Percentiles rank a stretch among this genome's conserved stretches.
Evolutionary conservation across 176 grass and related monocot genomes (phyloP).

Genomic region (Poa annua): DNA sequence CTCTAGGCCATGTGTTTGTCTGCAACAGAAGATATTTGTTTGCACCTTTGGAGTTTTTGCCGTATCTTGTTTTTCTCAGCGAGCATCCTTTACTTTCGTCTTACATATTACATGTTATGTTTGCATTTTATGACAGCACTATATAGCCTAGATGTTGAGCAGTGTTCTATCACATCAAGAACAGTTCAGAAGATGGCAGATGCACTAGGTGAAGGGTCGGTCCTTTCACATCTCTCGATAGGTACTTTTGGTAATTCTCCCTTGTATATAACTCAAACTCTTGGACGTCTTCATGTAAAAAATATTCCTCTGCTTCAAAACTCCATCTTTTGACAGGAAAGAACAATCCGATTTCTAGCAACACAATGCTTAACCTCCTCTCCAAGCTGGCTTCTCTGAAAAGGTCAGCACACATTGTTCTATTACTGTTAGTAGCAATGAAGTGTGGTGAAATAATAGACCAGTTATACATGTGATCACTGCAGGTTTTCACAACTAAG

Average conservation of each 20-base stretch:
- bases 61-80: constrained; percentile 40
- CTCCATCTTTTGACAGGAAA: constrained; percentile 63
- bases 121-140: constrained; percentile 63
- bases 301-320: constrained; percentile 16
- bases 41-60: background rate
- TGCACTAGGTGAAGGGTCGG: constrained; percentile 71
- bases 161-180: constrained; percentile 92
- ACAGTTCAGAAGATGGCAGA: constrained; percentile 91
- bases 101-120: constrained; percentile 25
- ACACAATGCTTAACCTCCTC: constrained; percentile 84
- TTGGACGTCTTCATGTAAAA: constrained; percentile 33
- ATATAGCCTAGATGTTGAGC: constrained; percentile 93
- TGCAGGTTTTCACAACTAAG: constrained; percentile 94
- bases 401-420: constrained; percentile 61
- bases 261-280: constrained; percentile 23
- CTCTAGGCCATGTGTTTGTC: background rate
- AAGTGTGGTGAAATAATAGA: constrained; percentile 34
- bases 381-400: constrained; percentile 82
- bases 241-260: constrained; percentile 55
- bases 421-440: constrained; percentile 30
- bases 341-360: constrained; percentile 87
- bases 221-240: constrained; percentile 94
- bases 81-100: constrained; percentile 4
- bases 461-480: constrained; percentile 10
- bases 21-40: constrained; percentile 6